These are phyloP conservation scores for Pterocarpus macrocarpus DNA, from an alignment of 306 rosid genomes.

Conservation along the genomic window DNA sequence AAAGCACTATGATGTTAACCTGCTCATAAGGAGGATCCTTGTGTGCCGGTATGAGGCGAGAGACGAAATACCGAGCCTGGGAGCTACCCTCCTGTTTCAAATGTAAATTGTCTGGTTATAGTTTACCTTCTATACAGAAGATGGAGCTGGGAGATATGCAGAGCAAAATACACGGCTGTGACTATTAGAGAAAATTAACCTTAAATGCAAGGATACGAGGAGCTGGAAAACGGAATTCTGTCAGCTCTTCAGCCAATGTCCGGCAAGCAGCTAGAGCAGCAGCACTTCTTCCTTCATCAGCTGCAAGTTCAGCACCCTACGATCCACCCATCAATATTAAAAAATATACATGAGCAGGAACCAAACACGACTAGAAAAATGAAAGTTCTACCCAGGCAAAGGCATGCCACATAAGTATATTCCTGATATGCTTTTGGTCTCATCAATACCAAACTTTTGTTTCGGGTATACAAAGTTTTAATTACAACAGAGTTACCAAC, in stretches of 20 bases:
- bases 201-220: conserved; percentile 96
- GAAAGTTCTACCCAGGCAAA: conserved; percentile 35
- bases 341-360: not conserved
- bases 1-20: conserved; percentile 58
- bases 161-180: not conserved
- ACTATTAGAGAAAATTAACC: conserved; percentile 54
- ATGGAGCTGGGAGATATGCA: not conserved
- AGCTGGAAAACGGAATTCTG: conserved; percentile 92
- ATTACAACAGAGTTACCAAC: not conserved
- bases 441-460: conserved; percentile 1
- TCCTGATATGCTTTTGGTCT: not conserved
- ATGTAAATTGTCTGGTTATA: conserved; percentile 42
- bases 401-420: not conserved
- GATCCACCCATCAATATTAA: conserved; percentile 47
- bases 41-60: conserved; percentile 96
- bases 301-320: conserved; percentile 95
- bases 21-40: conserved; percentile 99
- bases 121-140: conserved; percentile 36
- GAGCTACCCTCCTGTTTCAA: conserved; percentile 97
- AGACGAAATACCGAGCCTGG: conserved; percentile 91
- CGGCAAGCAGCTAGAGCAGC: conserved; percentile 98
- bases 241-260: conserved; percentile 96
- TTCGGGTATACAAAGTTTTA: conserved; percentile 1
- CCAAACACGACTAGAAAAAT: conserved; percentile 18
- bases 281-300: conserved; percentile 91